Percentiles rank a stretch among this genome's conserved stretches.
Evolutionary conservation across 2,329 filamentous ascomycete species (phyloP).

Genomic region (Alternaria hordeiaustralica): DNA sequence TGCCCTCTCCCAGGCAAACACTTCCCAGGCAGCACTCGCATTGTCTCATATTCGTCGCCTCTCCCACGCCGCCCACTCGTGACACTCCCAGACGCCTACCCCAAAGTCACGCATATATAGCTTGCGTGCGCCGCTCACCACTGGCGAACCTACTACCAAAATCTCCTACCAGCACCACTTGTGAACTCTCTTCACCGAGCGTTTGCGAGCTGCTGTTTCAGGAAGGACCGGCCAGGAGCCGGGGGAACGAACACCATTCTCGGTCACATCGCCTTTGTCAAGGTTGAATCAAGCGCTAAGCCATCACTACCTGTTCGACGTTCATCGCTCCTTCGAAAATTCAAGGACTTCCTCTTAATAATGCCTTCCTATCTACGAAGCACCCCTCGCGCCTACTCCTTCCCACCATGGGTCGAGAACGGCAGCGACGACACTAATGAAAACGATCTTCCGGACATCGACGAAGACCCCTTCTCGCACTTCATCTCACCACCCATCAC

Average conservation of each 20-base stretch:
- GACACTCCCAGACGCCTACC: constrained; percentile 34
- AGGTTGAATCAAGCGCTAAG: constrained; percentile 34
- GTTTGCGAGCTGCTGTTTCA: constrained; percentile 26
- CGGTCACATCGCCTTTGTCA: constrained; percentile 28
- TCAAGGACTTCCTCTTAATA: constrained; percentile 33
- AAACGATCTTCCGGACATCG: constrained; percentile 47
- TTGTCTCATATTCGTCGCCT: constrained; percentile 34
- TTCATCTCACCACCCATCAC: constrained; percentile 50
- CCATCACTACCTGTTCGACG: constrained; percentile 31
- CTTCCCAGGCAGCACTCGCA: constrained; percentile 34
- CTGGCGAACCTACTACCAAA: constrained; percentile 29
- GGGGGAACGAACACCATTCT: constrained; percentile 26
- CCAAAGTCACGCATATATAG: constrained; percentile 42
- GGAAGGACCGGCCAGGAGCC: constrained; percentile 42
- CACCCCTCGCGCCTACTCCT: constrained; percentile 42
- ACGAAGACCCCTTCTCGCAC: constrained; percentile 53
- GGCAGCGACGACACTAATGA: constrained; percentile 27
- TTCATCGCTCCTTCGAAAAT: constrained; percentile 25
- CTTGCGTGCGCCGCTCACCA: constrained; percentile 16
- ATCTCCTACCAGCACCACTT: constrained; percentile 18
- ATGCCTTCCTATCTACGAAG: constrained; percentile 46
- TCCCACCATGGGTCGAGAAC: constrained; percentile 43
- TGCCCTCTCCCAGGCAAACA: constrained; percentile 33
- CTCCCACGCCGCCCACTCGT: constrained; percentile 40
- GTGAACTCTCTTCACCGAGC: constrained; percentile 19